Base-by-base conservation (phyloP, 2,329 filamentous ascomycete species). In the Neocatenulostroma microsporum region DNA sequence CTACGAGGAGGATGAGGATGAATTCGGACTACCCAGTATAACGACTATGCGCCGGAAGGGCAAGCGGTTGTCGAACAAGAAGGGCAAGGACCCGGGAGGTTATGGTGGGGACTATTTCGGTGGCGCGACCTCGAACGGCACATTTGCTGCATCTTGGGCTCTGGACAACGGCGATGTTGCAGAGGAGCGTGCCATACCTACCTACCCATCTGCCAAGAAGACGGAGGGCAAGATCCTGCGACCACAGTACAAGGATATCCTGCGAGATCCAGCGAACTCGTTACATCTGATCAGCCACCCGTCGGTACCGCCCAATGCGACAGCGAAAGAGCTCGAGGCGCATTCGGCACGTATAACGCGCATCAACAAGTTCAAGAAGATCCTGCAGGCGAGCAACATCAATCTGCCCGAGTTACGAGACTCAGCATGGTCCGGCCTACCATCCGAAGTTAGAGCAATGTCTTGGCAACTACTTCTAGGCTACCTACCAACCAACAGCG, bases 311-410 rank as follows among this genome's bases (percentile, higher is more conserved):
- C 64, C 73, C 18, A 81, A 82, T 55, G 85, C 88, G 2, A 75
- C 79, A 1, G 73, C 80, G 1, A 96, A 93, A 58, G 86, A 95
- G 56, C 70, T 81, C 13, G 89, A 96, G 56, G 82, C 80, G 10
- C 80, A 94, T 56, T 88, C 84, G 39, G 83, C 88, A 29, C 79
- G 86, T 42, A 91, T 94, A 51, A 83, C 84, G 5, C 80, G 91
- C 45, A 98, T 98, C 59, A 95, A 98, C 66, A 96, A 96, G 58
- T 98, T 98, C 67, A 98, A 98, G 63, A 83, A 82, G 52, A 84
- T 98, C 35, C 70, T 98, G 5, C 91, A 98, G 64, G 78, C 89
- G 15, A 94, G 85, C 26, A 87, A 84, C 1, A 91, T 98, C 51
- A 81, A 86, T 2, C 65, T 96, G 2, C 69, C 82, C 13, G 89